Percentiles rank a stretch among this genome's conserved stretches.
These are phyloP conservation scores for Glutinoglossum americanum DNA, from an alignment of 495 filamentous ascomycete genomes.

Conservation along the genomic window DNA sequence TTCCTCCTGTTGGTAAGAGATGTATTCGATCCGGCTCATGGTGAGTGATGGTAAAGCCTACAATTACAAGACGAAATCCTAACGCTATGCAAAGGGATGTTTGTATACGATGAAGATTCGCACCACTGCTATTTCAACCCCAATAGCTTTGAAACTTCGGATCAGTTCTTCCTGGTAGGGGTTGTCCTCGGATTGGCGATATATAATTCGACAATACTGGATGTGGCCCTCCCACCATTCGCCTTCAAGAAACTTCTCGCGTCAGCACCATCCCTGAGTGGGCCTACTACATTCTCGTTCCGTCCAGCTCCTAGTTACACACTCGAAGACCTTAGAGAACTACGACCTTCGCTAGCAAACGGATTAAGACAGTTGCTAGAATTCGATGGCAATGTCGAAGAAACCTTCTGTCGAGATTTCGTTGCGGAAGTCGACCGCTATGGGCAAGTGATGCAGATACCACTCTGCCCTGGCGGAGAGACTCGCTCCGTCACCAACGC, in stretches of 20 bases:
- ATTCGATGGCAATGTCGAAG: constrained; percentile 68
- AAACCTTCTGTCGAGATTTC: constrained; percentile 69
- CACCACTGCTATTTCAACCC: constrained; percentile 92
- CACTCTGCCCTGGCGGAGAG: constrained; percentile 59
- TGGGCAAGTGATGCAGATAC: constrained; percentile 39
- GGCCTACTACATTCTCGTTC: constrained; percentile 28
- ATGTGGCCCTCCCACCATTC: constrained; percentile 81
- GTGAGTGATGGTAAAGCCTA: constrained; percentile 24
- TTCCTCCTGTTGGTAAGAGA: constrained; percentile 80
- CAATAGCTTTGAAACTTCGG: constrained; percentile 72
- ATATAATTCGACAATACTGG: constrained; percentile 90
- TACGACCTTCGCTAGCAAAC: constrained; percentile 51
- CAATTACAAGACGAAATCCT: not conserved
- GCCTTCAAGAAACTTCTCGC: constrained; percentile 75
- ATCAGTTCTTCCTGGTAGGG: constrained; percentile 84
- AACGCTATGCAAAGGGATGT: constrained; percentile 40
- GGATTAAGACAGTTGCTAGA: constrained; percentile 60
- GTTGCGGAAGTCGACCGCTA: constrained; percentile 60
- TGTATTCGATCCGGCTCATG: constrained; percentile 79
- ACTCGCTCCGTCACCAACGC: constrained; percentile 58
- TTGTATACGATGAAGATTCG: constrained; percentile 88
- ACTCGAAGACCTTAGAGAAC: constrained; percentile 71
- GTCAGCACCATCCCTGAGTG: constrained; percentile 34
- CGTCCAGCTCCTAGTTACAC: constrained; percentile 47
- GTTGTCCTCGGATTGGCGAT: constrained; percentile 79